These are phyloP conservation scores for Exophiala sp. DNA, from an alignment of 2,329 filamentous ascomycete species.

Conservation along the genomic window DNA sequence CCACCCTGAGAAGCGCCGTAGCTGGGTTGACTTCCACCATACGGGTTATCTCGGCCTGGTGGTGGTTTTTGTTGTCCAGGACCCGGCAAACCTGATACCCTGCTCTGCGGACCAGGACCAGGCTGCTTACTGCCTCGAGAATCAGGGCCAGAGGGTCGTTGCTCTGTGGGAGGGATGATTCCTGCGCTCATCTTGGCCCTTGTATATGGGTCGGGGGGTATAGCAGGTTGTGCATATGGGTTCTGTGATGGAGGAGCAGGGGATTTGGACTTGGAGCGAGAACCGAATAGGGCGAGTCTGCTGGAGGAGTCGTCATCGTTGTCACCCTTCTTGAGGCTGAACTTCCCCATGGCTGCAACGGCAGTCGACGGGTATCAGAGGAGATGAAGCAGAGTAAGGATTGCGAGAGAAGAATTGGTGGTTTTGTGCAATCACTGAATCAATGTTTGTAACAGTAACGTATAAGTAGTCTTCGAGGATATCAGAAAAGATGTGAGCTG, in stretches of 20 bases:
- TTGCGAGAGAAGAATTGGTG: not conserved
- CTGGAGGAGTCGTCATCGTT: slow-evolving; percentile 48
- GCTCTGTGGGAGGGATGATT: slow-evolving; percentile 35
- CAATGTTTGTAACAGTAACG: too few relatives aligned
- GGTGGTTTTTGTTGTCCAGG: slow-evolving; percentile 22
- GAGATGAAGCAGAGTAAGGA: not conserved
- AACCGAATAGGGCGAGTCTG: slow-evolving; percentile 59
- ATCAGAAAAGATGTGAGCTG: slow-evolving; percentile 19
- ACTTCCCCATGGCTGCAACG: slow-evolving; percentile 36
- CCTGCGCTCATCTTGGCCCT: slow-evolving; percentile 45
- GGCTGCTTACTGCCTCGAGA: slow-evolving; percentile 7
- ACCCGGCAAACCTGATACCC: slow-evolving; percentile 30
- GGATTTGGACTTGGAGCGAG: slow-evolving; percentile 53
- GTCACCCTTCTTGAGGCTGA: slow-evolving; percentile 52
- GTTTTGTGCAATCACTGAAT: too few relatives aligned
- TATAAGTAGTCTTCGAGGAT: not conserved
- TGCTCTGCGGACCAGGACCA: slow-evolving; percentile 17
- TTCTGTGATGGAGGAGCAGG: slow-evolving; percentile 49
- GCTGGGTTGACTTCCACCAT: slow-evolving; percentile 18
- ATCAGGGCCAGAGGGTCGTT: slow-evolving; percentile 1
- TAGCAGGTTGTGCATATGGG: slow-evolving; percentile 55
- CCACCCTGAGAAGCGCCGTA: slow-evolving; percentile 19
- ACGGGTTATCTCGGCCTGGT: slow-evolving; percentile 14
- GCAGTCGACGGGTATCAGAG: not conserved
- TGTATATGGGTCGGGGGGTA: slow-evolving; percentile 53